phyloP scores from a whole-genome alignment of 192 early-diverging fungal genomes.

The Umbelopsis isabellina region DNA sequence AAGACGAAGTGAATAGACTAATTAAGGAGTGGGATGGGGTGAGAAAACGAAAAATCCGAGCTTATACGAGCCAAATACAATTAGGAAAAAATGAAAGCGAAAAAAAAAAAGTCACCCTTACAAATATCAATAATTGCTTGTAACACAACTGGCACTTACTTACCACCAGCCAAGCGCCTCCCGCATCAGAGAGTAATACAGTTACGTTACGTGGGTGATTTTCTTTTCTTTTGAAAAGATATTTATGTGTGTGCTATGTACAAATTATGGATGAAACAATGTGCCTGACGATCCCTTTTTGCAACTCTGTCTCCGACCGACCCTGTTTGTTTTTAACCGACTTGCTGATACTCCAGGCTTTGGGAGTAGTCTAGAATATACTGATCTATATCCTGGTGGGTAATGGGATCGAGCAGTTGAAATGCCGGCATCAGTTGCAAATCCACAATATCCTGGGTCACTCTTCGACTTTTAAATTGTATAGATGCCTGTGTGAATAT shows the following conservation, averaged over 20 bases:
- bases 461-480: conserved; percentile 8
- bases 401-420: background rate
- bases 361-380: background rate
- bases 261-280: background rate
- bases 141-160: background rate
- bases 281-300: background rate
- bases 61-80: no score
- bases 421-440: background rate
- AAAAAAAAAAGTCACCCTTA: conserved; percentile 20
- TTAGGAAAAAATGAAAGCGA: background rate
- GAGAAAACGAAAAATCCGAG: no score
- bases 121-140: background rate
- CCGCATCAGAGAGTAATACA: no score
- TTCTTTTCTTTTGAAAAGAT: no score
- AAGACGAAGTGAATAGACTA: background rate
- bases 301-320: no score
- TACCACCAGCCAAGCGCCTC: background rate
- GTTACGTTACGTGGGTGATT: no score
- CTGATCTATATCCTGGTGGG: background rate
- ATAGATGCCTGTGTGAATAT: background rate
- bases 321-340: background rate
- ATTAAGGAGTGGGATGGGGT: conserved; percentile 21
- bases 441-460: conserved; percentile 1
- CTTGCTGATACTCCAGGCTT: background rate
- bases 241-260: background rate